Conservation (phyloP, 2,329 filamentous ascomycete genomes). For the Lasiodiplodia theobromae region DNA sequence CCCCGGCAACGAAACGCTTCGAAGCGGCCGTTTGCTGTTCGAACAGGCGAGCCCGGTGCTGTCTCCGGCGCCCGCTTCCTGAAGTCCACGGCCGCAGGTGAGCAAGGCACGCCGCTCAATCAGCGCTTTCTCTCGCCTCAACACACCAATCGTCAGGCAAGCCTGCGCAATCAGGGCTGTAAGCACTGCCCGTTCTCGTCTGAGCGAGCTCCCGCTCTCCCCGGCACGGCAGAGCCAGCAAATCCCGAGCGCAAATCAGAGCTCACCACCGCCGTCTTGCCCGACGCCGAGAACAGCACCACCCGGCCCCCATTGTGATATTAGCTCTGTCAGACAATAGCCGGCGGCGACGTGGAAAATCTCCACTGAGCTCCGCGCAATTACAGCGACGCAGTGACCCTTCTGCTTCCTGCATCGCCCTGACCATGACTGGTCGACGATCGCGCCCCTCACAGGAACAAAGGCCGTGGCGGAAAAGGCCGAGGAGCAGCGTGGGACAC, state of each 20-base stretch:
- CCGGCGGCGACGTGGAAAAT: background rate
- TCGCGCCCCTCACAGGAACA: background rate
- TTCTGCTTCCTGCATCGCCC: background rate
- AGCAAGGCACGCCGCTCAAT: conserved; percentile 4
- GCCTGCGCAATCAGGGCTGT: background rate
- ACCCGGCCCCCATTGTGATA: background rate
- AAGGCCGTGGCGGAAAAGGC: conserved; percentile 1
- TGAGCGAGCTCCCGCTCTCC: background rate
- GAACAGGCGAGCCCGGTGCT: conserved; percentile 1
- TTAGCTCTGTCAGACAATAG: background rate
- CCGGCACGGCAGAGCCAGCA: background rate
- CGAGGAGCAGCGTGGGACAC: background rate
- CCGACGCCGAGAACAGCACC: background rate
- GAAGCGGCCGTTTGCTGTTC: conserved; percentile 1
- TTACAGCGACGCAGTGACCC: background rate
- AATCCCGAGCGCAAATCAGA: background rate
- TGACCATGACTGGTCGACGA: background rate
- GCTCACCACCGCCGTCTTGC: conserved; percentile 1
- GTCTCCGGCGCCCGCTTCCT: background rate
- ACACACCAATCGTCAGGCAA: conserved; percentile 2
- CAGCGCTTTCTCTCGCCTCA: background rate
- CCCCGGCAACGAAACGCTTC: conserved; percentile 12
- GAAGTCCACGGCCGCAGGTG: background rate
- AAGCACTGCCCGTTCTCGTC: background rate
- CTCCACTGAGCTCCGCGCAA: background rate